Conservation (phyloP, 139 green algal species). For the Zygnema cylindricum region DNA sequence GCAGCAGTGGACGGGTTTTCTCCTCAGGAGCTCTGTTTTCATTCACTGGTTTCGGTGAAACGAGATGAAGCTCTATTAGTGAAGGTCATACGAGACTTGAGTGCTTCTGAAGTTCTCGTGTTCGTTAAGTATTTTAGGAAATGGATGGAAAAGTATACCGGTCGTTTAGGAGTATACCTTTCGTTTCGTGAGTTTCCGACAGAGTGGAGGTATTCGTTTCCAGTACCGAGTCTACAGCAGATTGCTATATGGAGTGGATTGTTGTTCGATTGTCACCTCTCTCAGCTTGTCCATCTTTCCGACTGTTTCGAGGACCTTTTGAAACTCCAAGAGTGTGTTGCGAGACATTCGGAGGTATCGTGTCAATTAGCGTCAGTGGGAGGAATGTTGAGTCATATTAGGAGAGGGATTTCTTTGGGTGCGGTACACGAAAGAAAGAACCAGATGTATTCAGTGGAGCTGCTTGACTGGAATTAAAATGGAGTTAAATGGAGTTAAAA, state of each 20-base stretch:
- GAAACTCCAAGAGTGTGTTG: neutral
- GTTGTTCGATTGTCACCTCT: slow-evolving; percentile 5
- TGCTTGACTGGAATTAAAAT: neutral
- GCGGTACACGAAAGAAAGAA: neutral
- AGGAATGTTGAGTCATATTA: slow-evolving; percentile 10
- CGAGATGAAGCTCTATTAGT: neutral
- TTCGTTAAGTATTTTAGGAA: slow-evolving; percentile 5
- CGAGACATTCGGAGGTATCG: neutral
- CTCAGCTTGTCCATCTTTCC: neutral
- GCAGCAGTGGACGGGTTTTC: slow-evolving; percentile 12
- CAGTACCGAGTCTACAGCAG: neutral
- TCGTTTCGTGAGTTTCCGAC: neutral
- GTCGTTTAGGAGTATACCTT: neutral
- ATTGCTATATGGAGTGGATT: neutral
- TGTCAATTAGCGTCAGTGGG: neutral
- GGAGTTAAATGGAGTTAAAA: neutral
- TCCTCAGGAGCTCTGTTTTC: neutral
- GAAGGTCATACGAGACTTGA: neutral
- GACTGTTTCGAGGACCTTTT: neutral
- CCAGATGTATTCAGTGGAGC: neutral
- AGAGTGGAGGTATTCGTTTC: neutral
- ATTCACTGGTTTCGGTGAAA: neutral
- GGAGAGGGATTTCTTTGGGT: neutral
- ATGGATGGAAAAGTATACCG: neutral
- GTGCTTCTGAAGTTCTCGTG: neutral